phyloP scores from a whole-genome alignment of 768 basidiomycete genomes.

The Collybia nuda region DNA sequence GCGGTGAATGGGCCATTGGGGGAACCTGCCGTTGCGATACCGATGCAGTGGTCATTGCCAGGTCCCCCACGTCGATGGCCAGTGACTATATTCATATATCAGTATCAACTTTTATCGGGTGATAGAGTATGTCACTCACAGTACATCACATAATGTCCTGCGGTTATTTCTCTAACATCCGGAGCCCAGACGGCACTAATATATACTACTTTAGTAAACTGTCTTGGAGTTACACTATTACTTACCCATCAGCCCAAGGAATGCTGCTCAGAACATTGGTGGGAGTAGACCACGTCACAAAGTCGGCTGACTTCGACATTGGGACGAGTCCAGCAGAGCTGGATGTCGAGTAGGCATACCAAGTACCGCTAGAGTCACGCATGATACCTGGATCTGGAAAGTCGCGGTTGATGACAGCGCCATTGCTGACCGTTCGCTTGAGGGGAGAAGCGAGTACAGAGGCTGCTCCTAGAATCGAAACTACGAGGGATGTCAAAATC shows the following conservation, averaged over 20 bases:
- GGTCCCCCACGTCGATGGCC: slow-evolving; percentile 1
- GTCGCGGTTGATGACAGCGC: slow-evolving; percentile 4
- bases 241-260: slow-evolving; percentile 6
- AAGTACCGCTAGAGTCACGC: slow-evolving; percentile 1
- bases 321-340: slow-evolving; percentile 1
- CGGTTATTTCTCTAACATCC: not conserved
- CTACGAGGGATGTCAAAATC: not conserved
- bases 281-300: not conserved
- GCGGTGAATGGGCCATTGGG: slow-evolving; percentile 1
- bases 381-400: slow-evolving; percentile 1
- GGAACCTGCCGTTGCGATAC: slow-evolving; percentile 1
- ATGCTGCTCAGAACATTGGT: not conserved
- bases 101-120: too few relatives aligned
- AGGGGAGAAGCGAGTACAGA: not conserved
- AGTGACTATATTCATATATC: too few relatives aligned
- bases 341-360: slow-evolving; percentile 5
- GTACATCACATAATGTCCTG: slow-evolving; percentile 2
- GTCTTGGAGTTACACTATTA: not conserved
- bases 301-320: slow-evolving; percentile 3
- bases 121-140: not conserved
- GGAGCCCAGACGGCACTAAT: slow-evolving; percentile 3
- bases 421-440: slow-evolving; percentile 5
- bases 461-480: not conserved
- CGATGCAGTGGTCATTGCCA: slow-evolving; percentile 1
- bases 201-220: too few relatives aligned